These are phyloP conservation scores for Fusarium lateritium DNA, from an alignment of 2,329 filamentous ascomycete genomes.

Conservation along the genomic window DNA sequence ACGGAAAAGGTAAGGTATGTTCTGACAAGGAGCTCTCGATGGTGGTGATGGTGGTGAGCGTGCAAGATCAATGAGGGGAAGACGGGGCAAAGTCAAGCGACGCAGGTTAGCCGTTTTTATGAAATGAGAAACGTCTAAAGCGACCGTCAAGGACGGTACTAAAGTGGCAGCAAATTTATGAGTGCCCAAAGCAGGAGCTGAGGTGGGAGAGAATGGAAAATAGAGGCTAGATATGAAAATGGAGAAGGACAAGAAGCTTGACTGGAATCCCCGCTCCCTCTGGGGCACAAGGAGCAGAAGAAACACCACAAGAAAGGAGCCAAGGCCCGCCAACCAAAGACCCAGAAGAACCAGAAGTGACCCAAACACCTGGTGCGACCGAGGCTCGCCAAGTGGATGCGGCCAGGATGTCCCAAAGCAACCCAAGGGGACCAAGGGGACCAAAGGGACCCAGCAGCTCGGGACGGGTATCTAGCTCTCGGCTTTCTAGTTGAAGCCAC, in stretches of 20 bases:
- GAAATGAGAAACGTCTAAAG: slow-evolving; percentile 6
- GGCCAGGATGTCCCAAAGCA: slow-evolving; percentile 22
- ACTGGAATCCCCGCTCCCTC: slow-evolving; percentile 39
- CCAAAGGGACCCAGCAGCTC: slow-evolving; percentile 49
- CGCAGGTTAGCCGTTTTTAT: neutral
- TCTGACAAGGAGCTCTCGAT: slow-evolving; percentile 10
- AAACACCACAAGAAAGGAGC: slow-evolving; percentile 38
- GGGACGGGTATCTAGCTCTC: slow-evolving; percentile 52
- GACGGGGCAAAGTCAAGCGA: slow-evolving; percentile 3
- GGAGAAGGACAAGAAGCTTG: slow-evolving; percentile 42
- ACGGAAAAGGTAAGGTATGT: slow-evolving; percentile 3
- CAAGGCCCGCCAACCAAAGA: slow-evolving; percentile 13
- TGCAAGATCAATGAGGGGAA: slow-evolving; percentile 20
- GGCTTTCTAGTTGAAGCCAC: slow-evolving; percentile 42
- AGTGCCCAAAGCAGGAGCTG: slow-evolving; percentile 14
- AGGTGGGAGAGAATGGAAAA: slow-evolving; percentile 27
- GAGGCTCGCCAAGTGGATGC: slow-evolving; percentile 39
- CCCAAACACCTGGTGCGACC: slow-evolving; percentile 41
- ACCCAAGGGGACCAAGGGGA: slow-evolving; percentile 25
- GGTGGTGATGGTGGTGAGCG: slow-evolving; percentile 14
- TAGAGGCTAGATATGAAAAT: slow-evolving; percentile 43
- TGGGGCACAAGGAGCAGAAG: slow-evolving; percentile 12
- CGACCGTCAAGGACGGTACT: slow-evolving; percentile 14
- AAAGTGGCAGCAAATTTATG: slow-evolving; percentile 17
- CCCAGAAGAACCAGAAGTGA: slow-evolving; percentile 22